Evolutionary conservation across 108 stramenopile species (phyloP).

Genomic region (Chaetoceros muelleri): DNA sequence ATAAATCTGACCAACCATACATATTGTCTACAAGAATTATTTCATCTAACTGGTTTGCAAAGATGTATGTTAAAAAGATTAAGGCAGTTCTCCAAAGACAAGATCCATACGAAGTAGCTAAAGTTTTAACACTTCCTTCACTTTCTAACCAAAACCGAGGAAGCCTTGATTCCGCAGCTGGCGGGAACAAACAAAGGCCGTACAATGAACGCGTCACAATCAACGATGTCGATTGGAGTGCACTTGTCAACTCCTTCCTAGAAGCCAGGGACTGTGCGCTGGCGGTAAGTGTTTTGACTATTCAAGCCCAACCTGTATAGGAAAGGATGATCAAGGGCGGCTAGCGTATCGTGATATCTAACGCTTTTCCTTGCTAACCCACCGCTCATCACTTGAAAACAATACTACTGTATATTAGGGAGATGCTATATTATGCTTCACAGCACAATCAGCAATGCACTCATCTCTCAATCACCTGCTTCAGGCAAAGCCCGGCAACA

Average conservation of each 20-base stretch:
- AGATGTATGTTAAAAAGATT: neutral
- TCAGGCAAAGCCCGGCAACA: conserved; percentile 61
- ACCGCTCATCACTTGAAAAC: neutral
- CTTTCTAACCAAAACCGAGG: conserved; percentile 4
- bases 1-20: too few species aligned
- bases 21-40: too few species aligned
- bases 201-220: conserved; percentile 32
- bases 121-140: conserved; percentile 25
- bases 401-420: conserved; percentile 11
- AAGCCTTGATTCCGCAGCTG: neutral
- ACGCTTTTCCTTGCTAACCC: too few species aligned
- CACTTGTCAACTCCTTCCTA: conserved; percentile 38
- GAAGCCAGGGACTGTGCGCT: conserved; percentile 46
- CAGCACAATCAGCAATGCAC: conserved; percentile 57
- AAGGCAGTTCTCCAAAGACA: conserved; percentile 16
- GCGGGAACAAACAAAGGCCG: neutral
- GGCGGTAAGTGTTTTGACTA: conserved; percentile 28
- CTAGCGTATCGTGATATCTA: too few species aligned
- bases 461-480: conserved; percentile 54
- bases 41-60: too few species aligned
- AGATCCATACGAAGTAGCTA: conserved; percentile 27
- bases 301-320: neutral
- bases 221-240: conserved; percentile 48
- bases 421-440: conserved; percentile 33
- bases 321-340: conserved; percentile 6